A percentile compares a stretch with the other conserved stretches of the same genome.
These are phyloP conservation scores for Phytophthora crassamura DNA, from an alignment of 352 stramenopile genomes.

Conservation along the genomic window DNA sequence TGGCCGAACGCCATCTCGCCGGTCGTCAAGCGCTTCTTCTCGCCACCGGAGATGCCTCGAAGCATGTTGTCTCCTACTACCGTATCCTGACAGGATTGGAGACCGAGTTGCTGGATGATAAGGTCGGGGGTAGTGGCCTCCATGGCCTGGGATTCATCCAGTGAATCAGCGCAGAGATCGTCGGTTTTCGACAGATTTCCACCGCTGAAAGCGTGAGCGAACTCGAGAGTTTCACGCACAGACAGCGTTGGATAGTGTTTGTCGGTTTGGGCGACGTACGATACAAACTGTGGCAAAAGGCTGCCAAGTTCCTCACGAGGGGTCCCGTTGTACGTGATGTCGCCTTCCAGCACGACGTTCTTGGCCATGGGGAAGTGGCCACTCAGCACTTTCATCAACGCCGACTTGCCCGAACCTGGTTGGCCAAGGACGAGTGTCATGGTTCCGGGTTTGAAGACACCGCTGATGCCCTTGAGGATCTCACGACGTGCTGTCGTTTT, in stretches of 20 bases:
- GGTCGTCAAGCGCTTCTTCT: too few species aligned
- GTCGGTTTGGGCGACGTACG: too few species aligned
- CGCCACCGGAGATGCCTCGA: conserved; percentile 64
- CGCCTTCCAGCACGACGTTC: too few species aligned
- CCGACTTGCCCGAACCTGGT: conserved; percentile 29
- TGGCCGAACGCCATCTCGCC: too few species aligned
- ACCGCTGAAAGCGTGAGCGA: too few species aligned
- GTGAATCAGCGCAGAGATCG: too few species aligned
- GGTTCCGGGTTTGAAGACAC: conserved; percentile 40
- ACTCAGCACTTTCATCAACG: conserved; percentile 37
- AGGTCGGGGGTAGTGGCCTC: conserved; percentile 21
- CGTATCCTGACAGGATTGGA: conserved; percentile 37
- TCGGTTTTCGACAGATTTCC: too few species aligned
- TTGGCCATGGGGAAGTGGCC: conserved; percentile 31
- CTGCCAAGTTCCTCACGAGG: too few species aligned
- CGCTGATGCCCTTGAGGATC: conserved; percentile 27
- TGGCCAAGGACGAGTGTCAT: conserved; percentile 30
- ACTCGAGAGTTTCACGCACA: too few species aligned
- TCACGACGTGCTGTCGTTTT: conserved; percentile 23
- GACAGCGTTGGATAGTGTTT: too few species aligned
- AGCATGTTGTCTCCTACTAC: conserved; percentile 49
- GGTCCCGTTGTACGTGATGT: too few species aligned
- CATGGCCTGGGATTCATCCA: conserved; percentile 24
- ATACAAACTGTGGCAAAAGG: too few species aligned
- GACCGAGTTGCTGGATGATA: conserved; percentile 36